Conservation (phyloP, 306 rosid species). For the Medicago ruthenica region DNA sequence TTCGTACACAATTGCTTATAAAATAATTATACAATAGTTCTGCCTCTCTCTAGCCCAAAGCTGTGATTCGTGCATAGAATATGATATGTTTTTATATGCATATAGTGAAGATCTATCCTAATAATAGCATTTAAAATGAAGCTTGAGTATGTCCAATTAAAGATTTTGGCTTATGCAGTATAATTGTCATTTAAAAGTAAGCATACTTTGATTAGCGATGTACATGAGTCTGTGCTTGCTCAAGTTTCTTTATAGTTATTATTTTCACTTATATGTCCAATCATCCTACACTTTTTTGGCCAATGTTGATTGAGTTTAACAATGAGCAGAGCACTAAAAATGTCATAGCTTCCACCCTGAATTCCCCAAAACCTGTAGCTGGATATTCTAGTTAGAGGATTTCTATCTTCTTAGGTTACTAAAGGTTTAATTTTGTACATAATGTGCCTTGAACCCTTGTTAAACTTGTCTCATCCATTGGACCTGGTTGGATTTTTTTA, state of each 20-base stretch:
- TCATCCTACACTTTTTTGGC: conserved; percentile 7
- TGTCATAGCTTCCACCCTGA: neutral
- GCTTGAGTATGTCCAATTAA: conserved; percentile 21
- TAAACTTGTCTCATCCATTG: conserved; percentile 25
- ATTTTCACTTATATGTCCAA: neutral
- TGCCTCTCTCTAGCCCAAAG: conserved; percentile 7
- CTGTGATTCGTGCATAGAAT: neutral
- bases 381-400: neutral
- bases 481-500: conserved; percentile 33
- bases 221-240: conserved; percentile 17
- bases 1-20: neutral
- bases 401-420: conserved; percentile 18
- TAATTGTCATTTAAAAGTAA: conserved; percentile 2
- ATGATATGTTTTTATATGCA: neutral
- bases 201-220: conserved; percentile 26
- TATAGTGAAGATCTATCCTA: conserved; percentile 14
- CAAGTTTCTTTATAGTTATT: conserved; percentile 11
- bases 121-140: conserved; percentile 10
- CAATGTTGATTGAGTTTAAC: neutral
- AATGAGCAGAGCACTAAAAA: neutral
- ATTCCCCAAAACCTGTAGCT: neutral
- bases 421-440: conserved; percentile 28
- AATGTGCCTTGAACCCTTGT: conserved; percentile 29
- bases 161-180: neutral
- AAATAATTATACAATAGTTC: conserved; percentile 11